A percentile compares a stretch with the other conserved stretches of the same genome.
Conservation (phyloP, 2,329 filamentous ascomycete species). For the Volutella citrinella region DNA sequence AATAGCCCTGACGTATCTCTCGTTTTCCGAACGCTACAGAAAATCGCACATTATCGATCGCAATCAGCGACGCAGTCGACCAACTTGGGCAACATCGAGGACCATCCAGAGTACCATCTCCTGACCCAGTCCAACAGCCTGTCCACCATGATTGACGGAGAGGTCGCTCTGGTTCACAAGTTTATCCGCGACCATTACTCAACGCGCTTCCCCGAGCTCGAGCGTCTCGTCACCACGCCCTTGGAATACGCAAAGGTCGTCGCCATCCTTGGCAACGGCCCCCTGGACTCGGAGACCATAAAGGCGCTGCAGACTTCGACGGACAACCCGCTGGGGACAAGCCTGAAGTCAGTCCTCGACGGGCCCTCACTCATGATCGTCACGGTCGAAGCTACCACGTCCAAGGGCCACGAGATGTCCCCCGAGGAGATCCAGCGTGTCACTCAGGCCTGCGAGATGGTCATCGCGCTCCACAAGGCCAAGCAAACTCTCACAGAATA, state of each 20-base stretch:
- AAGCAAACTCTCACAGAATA: constrained; percentile 88
- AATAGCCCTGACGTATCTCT: constrained; percentile 64
- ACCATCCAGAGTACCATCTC: constrained; percentile 87
- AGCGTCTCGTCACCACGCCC: constrained; percentile 84
- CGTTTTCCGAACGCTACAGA: constrained; percentile 55
- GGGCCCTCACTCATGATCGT: constrained; percentile 93
- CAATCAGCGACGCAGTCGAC: constrained; percentile 63
- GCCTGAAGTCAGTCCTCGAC: constrained; percentile 78
- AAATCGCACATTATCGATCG: constrained; percentile 75
- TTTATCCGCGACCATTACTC: constrained; percentile 96
- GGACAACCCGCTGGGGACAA: constrained; percentile 72
- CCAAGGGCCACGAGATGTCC: constrained; percentile 74
- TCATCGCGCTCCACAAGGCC: constrained; percentile 80
- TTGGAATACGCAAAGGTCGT: constrained; percentile 96
- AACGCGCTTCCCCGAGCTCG: constrained; percentile 86
- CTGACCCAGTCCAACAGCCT: constrained; percentile 85
- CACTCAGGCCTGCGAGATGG: constrained; percentile 78
- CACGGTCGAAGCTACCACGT: constrained; percentile 88
- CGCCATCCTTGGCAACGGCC: constrained; percentile 86
- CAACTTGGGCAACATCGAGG: constrained; percentile 79
- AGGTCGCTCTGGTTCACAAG: constrained; percentile 92
- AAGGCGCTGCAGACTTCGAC: constrained; percentile 73
- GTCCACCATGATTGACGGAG: constrained; percentile 89
- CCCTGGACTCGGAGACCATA: constrained; percentile 77
- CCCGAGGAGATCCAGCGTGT: constrained; percentile 73